Conservation (phyloP, 805 yeast genomes). For the Candida namnaoensis region DNA sequence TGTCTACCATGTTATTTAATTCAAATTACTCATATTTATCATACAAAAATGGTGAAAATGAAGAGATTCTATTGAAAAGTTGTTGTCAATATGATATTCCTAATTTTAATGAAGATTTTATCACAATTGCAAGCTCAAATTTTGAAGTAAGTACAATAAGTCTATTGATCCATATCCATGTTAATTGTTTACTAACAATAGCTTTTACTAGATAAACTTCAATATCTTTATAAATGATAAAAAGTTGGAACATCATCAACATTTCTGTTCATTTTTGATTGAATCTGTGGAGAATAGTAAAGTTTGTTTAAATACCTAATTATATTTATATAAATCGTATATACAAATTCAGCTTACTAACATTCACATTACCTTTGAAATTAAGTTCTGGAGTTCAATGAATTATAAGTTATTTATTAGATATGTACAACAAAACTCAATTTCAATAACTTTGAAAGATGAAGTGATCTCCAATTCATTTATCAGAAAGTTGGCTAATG, state of each 20-base stretch:
- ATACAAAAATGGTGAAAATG: too few species aligned
- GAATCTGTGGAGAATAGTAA: background rate
- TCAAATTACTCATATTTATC: too few species aligned
- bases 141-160: background rate
- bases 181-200: background rate
- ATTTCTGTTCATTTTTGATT: background rate
- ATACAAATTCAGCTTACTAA: too few species aligned
- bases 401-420: too few species aligned
- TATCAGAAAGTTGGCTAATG: background rate
- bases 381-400: background rate
- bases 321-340: background rate
- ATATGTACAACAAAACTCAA: background rate
- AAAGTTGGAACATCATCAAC: slow-evolving; percentile 1
- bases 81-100: background rate
- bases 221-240: slow-evolving; percentile 4
- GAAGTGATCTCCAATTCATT: background rate
- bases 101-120: too few species aligned
- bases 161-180: too few species aligned
- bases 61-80: too few species aligned
- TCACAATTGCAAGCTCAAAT: background rate
- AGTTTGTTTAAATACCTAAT: background rate
- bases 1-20: too few species aligned
- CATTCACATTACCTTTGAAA: too few species aligned
- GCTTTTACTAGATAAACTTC: background rate
- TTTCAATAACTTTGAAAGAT: background rate